Evolutionary conservation across 768 basidiomycete species (phyloP).

Genomic region (Tephrocybe sp.): DNA sequence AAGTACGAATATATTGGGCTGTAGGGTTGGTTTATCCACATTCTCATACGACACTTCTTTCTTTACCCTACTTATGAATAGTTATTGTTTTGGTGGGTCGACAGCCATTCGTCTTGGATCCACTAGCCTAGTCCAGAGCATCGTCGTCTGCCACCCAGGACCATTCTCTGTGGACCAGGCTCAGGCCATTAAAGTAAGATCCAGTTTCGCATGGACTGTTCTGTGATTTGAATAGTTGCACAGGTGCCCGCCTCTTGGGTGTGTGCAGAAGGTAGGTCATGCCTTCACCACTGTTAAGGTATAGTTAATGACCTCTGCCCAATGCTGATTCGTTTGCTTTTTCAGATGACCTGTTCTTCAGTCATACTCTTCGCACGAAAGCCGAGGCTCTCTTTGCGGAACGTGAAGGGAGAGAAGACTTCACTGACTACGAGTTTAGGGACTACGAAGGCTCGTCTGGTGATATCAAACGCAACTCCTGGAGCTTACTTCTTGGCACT

Average conservation of each 20-base stretch:
- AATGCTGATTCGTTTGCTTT: not conserved
- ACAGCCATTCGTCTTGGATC: constrained; percentile 15
- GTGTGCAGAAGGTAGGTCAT: constrained; percentile 20
- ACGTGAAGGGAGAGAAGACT: constrained; percentile 17
- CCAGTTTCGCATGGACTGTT: not conserved
- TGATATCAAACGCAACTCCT: no score
- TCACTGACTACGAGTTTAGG: constrained; percentile 22
- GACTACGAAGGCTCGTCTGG: constrained; percentile 20
- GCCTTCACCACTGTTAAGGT: not conserved
- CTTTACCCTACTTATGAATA: constrained; percentile 2
- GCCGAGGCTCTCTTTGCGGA: constrained; percentile 20
- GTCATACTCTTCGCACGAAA: constrained; percentile 11
- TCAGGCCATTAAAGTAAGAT: constrained; percentile 19
- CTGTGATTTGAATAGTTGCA: not conserved
- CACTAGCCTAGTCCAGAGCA: constrained; percentile 17
- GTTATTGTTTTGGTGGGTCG: constrained; percentile 23
- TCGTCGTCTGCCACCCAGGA: constrained; percentile 22
- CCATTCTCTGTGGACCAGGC: constrained; percentile 14
- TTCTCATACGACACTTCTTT: not conserved
- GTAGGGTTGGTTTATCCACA: constrained; percentile 27
- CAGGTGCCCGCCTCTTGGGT: constrained; percentile 23
- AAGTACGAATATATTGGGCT: constrained; percentile 39
- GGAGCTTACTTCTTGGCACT: not conserved
- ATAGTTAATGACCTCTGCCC: not conserved
- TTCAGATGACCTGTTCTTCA: constrained; percentile 21